Evolutionary conservation across 495 filamentous ascomycete genomes (phyloP), one percentile per base, ranked within the genome.

Genomic region (Penicillium steckii): DNA sequence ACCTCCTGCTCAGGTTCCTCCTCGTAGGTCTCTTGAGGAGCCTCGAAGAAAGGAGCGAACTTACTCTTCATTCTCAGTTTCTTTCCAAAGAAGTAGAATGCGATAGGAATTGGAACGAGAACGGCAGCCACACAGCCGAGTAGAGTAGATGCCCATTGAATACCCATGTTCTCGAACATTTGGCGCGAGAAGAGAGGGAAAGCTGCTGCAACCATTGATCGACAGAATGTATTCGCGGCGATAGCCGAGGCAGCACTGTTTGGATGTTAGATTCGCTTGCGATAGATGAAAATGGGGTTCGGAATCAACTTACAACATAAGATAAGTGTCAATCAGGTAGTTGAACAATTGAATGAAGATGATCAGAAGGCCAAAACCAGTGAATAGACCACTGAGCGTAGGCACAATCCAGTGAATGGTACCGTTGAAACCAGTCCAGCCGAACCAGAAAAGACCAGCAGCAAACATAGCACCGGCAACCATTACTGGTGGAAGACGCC

Each of bases 331-430:
- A 47, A 95, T 86, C 25, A 95, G 77, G 66, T 95, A 95, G 67
- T 94, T 95, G 47, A 95, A 77, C 4, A 85, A 72, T 65, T 92
- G 89, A 9, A 95, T 76, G 78, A 95, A 95, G 66, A 95, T 93
- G 38, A 83, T 78, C 61, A 92, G 75, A 1, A 96, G 74, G 4
- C 82, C 82, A 47, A 84, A 84, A 1, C 81, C 81, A 7, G 78
- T 82, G 49, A 80, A 65, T 3, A 84, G 50, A 32, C 91, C 90
- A 9, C 85, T 88, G 4, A 91, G 74, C 0, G 89, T 88, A 1
- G 91, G 91, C 3, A 85, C 89, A 46, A 94, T 91, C 91, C 90
- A 95, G 66, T 87, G 90, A 45, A 91, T 80, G 35, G 76, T 70
- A 0, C 52, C 60, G 41, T 74, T 79, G 72, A 90, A 94, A 3